Percentiles rank a stretch among this genome's conserved stretches.
These are phyloP conservation scores for Saccharomycopsis sp. DNA, from an alignment of 805 yeast genomes.

Conservation along the genomic window DNA sequence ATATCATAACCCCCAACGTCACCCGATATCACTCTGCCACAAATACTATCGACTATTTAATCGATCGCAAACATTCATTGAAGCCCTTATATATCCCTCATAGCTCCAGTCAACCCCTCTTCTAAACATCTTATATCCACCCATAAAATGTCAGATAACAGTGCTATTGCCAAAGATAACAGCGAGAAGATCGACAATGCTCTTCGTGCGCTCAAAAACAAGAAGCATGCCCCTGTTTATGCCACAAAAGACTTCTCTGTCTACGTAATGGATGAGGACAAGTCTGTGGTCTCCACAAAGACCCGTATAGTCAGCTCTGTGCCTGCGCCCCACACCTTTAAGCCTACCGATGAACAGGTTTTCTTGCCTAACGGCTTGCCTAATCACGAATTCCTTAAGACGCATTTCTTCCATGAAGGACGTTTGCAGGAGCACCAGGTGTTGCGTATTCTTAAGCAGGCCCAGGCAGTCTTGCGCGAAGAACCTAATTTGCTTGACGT, in stretches of 20 bases:
- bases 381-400: conserved; percentile 58
- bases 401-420: conserved; percentile 78
- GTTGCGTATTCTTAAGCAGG: conserved; percentile 53
- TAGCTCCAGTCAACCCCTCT: no score
- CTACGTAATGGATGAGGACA: conserved; percentile 47
- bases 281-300: conserved; percentile 31
- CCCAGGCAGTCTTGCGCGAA: conserved; percentile 50
- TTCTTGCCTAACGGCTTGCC: conserved; percentile 64
- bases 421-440: conserved; percentile 69
- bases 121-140: no score
- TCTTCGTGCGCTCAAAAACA: conserved; percentile 48
- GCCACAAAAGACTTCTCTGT: conserved; percentile 31
- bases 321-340: conserved; percentile 55
- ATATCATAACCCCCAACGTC: no score
- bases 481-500: conserved; percentile 80
- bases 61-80: no score
- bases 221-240: conserved; percentile 25
- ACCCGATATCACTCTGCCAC: no score
- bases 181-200: conserved; percentile 61
- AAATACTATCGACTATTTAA: no score
- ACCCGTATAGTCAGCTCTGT: conserved; percentile 48
- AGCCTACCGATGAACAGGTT: conserved; percentile 64
- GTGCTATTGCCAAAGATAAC: conserved; percentile 36
- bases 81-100: no score
- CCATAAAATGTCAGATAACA: conserved; percentile 17